A percentile compares a stretch with the other conserved stretches of the same genome.
Conservation (phyloP, 192 early-diverging fungal genomes). For the Entophlyctis luteolus region DNA sequence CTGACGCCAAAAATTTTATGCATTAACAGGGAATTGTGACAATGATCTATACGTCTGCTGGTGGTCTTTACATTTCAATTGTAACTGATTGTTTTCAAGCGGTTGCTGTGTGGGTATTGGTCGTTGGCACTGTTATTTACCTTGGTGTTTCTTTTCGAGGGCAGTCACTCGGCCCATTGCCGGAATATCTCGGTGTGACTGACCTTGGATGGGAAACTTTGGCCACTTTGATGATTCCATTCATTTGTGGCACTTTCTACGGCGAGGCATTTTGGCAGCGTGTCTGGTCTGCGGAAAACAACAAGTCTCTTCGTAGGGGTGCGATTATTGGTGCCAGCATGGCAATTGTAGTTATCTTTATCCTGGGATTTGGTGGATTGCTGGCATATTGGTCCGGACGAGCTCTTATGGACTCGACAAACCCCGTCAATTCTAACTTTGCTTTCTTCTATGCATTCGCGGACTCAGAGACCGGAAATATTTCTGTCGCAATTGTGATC, state of each 20-base stretch:
- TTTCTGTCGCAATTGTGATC: conserved; percentile 33
- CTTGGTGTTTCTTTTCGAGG: conserved; percentile 36
- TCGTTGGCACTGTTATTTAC: conserved; percentile 35
- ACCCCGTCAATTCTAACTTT: conserved; percentile 15
- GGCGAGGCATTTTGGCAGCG: conserved; percentile 54
- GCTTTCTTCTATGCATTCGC: conserved; percentile 42
- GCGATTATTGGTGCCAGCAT: conserved; percentile 29
- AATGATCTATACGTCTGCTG: conserved; percentile 41
- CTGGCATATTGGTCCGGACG: conserved; percentile 39
- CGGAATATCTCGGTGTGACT: conserved; percentile 33
- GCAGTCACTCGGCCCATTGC: conserved; percentile 18
- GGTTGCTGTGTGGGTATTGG: conserved; percentile 28
- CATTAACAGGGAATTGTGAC: conserved; percentile 34
- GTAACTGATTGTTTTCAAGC: conserved; percentile 45
- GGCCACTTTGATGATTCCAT: conserved; percentile 36
- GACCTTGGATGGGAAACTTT: conserved; percentile 36
- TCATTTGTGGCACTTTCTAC: conserved; percentile 42
- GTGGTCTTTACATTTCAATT: conserved; percentile 48
- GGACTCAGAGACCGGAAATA: conserved; percentile 14
- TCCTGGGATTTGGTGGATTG: conserved; percentile 48
- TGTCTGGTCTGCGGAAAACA: conserved; percentile 44
- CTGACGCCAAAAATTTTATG: neutral
- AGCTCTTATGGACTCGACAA: neutral
- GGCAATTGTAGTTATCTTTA: conserved; percentile 30
- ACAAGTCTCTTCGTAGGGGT: conserved; percentile 28